A percentile compares a stretch with the other conserved stretches of the same genome.
These are phyloP conservation scores for Solanum gandarillasii DNA, from an alignment of 257 asterid species.

Conservation along the genomic window DNA sequence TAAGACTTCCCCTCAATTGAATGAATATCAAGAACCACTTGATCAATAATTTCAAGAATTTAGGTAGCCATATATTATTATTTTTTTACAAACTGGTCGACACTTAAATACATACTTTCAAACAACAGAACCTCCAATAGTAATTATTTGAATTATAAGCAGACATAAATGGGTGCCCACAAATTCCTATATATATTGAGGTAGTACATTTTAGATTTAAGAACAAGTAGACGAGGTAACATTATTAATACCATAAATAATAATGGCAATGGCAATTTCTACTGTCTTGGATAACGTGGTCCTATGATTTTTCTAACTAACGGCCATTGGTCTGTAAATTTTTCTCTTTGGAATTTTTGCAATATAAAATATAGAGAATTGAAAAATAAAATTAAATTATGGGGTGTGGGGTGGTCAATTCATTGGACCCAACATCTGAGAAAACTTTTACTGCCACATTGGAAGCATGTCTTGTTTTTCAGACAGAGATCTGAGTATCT, in stretches of 20 bases:
- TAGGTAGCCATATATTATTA: not conserved
- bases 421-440: slow-evolving; percentile 1
- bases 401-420: not conserved
- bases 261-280: not conserved
- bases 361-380: not conserved
- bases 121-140: not conserved
- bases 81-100: not conserved
- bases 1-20: not conserved
- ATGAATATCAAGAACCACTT: not conserved
- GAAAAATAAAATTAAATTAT: not conserved
- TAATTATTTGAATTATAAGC: not conserved
- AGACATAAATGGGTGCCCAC: not conserved
- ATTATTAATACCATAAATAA: not conserved
- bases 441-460: slow-evolving; percentile 1
- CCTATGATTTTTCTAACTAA: not conserved
- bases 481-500: slow-evolving; percentile 12
- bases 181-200: not conserved
- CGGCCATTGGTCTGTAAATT: not conserved
- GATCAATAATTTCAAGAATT: not conserved
- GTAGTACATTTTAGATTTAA: not conserved
- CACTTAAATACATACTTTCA: not conserved
- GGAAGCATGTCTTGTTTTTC: slow-evolving; percentile 12
- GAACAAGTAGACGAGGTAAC: not conserved
- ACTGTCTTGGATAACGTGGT: slow-evolving; percentile 8
- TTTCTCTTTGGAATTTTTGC: not conserved